Evolutionary conservation across 176 grass and related monocot genomes (phyloP).

Genomic region (Carex scoparia): DNA sequence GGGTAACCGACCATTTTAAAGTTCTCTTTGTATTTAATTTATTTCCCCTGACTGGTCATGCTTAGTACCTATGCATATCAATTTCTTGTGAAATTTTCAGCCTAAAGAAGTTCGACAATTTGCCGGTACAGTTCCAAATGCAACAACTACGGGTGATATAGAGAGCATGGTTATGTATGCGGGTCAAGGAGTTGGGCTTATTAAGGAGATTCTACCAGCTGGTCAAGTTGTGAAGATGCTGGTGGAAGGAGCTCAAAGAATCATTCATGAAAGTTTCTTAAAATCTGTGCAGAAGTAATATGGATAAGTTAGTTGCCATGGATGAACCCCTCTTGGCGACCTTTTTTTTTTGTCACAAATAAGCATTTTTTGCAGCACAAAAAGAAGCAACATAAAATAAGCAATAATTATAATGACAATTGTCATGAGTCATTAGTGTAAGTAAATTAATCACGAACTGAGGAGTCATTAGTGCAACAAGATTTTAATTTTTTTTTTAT

Average conservation of each 20-base stretch:
- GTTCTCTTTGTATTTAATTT: neutral
- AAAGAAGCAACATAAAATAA: neutral
- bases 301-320: neutral
- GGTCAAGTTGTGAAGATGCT: constrained; percentile 57
- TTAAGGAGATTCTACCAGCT: constrained; percentile 70
- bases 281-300: neutral
- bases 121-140: constrained; percentile 78
- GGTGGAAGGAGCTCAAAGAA: constrained; percentile 44
- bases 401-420: neutral
- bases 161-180: constrained; percentile 84
- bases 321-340: neutral
- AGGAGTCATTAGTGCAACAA: neutral
- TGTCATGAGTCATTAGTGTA: neutral
- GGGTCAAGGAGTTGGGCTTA: constrained; percentile 66
- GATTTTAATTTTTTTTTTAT: too few relatives aligned
- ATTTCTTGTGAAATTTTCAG: constrained; percentile 35
- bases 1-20: too few relatives aligned
- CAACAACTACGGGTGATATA: constrained; percentile 61
- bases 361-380: neutral
- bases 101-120: constrained; percentile 53
- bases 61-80: constrained; percentile 16
- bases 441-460: neutral
- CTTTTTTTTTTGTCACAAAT: neutral
- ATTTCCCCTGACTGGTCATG: neutral
- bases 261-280: constrained; percentile 38